phyloP scores from a whole-genome alignment of 495 filamentous ascomycete species.

The Paragyromitra xinjiangensis region DNA sequence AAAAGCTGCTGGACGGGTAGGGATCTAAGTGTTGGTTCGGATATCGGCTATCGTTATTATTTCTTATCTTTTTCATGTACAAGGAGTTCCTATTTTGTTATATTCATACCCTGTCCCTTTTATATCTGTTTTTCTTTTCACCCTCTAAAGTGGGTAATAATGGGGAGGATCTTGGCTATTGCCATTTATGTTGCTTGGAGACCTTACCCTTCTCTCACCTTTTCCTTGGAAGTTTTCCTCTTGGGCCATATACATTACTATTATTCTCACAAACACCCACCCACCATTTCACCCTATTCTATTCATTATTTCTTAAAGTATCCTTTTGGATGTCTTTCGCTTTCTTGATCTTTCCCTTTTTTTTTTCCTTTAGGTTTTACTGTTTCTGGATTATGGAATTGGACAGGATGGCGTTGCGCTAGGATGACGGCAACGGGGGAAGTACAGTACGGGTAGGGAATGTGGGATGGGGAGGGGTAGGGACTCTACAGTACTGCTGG shows the following conservation, averaged over 20 bases:
- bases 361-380: constrained; percentile 19
- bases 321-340: constrained; percentile 18
- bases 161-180: constrained; percentile 40
- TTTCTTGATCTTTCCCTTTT: constrained; percentile 17
- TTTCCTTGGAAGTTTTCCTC: constrained; percentile 34
- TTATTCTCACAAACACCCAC: constrained; percentile 30
- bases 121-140: constrained; percentile 9
- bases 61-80: constrained; percentile 31
- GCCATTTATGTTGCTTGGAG: constrained; percentile 40
- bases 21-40: constrained; percentile 33
- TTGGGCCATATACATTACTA: constrained; percentile 39
- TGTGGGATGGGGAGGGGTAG: background rate
- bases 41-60: constrained; percentile 18
- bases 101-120: constrained; percentile 36
- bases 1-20: constrained; percentile 44
- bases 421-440: constrained; percentile 1
- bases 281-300: constrained; percentile 16
- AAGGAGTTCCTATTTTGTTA: constrained; percentile 47
- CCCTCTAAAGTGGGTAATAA: constrained; percentile 45
- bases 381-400: constrained; percentile 30
- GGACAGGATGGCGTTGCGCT: constrained; percentile 15
- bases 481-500: constrained; percentile 5
- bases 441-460: constrained; percentile 5
- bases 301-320: constrained; percentile 46
- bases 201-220: constrained; percentile 16